A percentile compares a stretch with the other conserved stretches of the same genome.
Conservation (phyloP, 805 yeast genomes). For the Wickerhamiella vanderwaltii region DNA sequence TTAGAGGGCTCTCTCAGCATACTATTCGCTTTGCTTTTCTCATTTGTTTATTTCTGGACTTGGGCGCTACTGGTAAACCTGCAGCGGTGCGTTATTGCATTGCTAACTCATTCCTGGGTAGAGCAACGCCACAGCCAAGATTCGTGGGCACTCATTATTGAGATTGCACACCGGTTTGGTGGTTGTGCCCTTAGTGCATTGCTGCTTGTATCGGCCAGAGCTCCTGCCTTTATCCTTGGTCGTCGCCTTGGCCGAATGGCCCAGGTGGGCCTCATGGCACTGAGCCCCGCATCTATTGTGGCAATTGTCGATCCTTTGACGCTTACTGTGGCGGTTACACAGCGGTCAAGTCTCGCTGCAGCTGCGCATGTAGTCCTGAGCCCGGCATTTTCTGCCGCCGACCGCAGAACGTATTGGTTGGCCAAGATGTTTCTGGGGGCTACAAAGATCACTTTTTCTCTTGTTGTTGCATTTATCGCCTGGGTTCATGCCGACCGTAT, state of each 20-base stretch:
- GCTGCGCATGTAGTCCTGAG: slow-evolving; percentile 24
- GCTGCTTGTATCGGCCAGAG: slow-evolving; percentile 24
- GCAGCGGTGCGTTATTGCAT: slow-evolving; percentile 28
- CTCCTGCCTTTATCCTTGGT: slow-evolving; percentile 30
- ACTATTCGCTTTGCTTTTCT: slow-evolving; percentile 22
- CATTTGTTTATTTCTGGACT: slow-evolving; percentile 33
- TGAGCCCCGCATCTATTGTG: slow-evolving; percentile 21
- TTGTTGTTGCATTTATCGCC: slow-evolving; percentile 29
- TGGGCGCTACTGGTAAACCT: slow-evolving; percentile 31
- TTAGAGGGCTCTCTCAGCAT: slow-evolving; percentile 21
- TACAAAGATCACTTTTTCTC: slow-evolving; percentile 29
- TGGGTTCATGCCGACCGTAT: slow-evolving; percentile 32
- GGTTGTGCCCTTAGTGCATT: slow-evolving; percentile 28
- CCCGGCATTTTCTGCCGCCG: slow-evolving; percentile 15
- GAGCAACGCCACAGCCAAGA: neutral
- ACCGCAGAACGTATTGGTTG: slow-evolving; percentile 28
- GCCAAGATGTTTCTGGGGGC: slow-evolving; percentile 30
- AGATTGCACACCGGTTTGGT: slow-evolving; percentile 28
- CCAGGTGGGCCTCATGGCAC: slow-evolving; percentile 22
- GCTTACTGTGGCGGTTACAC: slow-evolving; percentile 28
- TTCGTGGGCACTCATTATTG: neutral
- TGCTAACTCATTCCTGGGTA: slow-evolving; percentile 30
- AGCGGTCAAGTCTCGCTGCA: slow-evolving; percentile 25
- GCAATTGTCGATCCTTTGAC: slow-evolving; percentile 29
- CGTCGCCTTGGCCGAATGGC: slow-evolving; percentile 19